Evolutionary conservation across 2,329 filamentous ascomycete species (phyloP).

Genomic region (Cladosporium oxysporum): DNA sequence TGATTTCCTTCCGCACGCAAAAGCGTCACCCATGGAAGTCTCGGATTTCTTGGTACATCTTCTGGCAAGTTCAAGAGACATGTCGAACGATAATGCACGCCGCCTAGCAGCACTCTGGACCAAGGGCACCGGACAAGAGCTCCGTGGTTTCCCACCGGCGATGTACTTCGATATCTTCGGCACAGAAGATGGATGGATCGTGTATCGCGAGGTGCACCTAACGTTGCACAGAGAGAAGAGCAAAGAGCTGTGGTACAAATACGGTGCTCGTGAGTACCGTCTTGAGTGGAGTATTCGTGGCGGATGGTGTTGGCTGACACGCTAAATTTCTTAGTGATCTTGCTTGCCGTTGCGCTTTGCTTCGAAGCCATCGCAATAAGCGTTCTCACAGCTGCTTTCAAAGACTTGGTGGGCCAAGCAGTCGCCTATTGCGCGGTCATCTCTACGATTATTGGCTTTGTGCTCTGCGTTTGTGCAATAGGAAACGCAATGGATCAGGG

Average conservation of each 20-base stretch:
- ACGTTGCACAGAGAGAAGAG: slow-evolving; percentile 8
- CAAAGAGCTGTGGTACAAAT: neutral
- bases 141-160: slow-evolving; percentile 18
- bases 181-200: slow-evolving; percentile 24
- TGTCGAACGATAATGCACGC: slow-evolving; percentile 19
- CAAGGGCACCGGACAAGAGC: slow-evolving; percentile 25
- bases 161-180: slow-evolving; percentile 26
- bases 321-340: neutral
- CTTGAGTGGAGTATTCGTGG: too few relatives aligned
- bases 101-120: slow-evolving; percentile 24
- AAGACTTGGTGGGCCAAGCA: neutral
- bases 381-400: neutral
- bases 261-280: neutral
- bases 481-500: neutral
- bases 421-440: too few relatives aligned
- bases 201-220: slow-evolving; percentile 23
- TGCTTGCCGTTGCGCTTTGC: neutral
- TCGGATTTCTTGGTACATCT: slow-evolving; percentile 21
- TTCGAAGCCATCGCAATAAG: neutral
- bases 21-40: slow-evolving; percentile 24
- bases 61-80: slow-evolving; percentile 1
- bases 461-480: neutral
- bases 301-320: neutral
- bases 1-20: slow-evolving; percentile 3
- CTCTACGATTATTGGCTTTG: too few relatives aligned